Evolutionary conservation across 2,329 filamentous ascomycete genomes (phyloP), one percentile per base, ranked within the genome.

Genomic region (Trichoderma harzianum): DNA sequence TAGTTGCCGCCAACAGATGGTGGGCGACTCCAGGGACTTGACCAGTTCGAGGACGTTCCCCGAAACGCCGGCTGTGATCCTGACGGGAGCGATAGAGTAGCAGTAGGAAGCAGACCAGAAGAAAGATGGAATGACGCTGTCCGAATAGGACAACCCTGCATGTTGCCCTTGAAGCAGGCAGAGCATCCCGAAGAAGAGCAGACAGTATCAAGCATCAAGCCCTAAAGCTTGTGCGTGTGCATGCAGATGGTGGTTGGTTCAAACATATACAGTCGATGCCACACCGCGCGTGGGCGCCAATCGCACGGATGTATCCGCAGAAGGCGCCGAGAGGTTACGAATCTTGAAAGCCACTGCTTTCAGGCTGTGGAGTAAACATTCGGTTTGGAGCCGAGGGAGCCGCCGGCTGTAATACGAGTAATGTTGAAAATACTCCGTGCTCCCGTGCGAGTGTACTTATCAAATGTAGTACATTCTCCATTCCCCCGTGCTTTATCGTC

Each of bases 331-430:
- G 58, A 55, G 70, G 78, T 79, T 78, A 80, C 76, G 78, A 80
- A 75, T 79, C 76, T 75, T 75, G 30, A 21, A 32, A 53, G 39
- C 61, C 36, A 57, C 34, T 68, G 64, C 32, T 58, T 57, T 57
- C 34, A 58, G 7, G 24, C 43, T 63, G 69, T 62, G 75, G 79
- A 80, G 80, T 78, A 75, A 76, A 72, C 14, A 64, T 74, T 81
- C 77, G 78, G 79, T 77, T 78, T 80, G 75, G 76, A 82, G 80
- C 81, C 81, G 81, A 81, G 76, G 77, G 77, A 81, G 79, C 77
- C 78, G 79, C 80, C 79, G 76, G 39, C 28, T 60, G 57, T 53
- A 32, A 62, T 69, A 69, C 67, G 67, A 69, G 67, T 62, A 69
- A 69, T 62, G 57, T 51, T 21, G 39, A 51, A 53, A 61, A 53